phyloP scores from a whole-genome alignment of 129 eudicot species.

The Lactuca saligna region DNA sequence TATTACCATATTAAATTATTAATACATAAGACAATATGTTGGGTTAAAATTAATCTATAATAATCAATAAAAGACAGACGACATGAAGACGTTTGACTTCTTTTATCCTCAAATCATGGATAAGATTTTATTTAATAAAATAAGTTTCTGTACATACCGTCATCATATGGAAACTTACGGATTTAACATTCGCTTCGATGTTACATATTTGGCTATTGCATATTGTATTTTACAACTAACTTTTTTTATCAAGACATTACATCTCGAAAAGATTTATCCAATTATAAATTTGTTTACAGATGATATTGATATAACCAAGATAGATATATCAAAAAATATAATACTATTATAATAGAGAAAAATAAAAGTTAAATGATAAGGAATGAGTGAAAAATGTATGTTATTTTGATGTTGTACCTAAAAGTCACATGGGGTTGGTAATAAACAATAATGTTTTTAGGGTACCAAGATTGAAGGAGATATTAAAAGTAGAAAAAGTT shows the following conservation, averaged over 20 bases:
- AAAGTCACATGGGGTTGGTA: conserved; percentile 43
- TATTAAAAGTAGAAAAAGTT: conserved; percentile 31
- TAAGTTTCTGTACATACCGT: not conserved
- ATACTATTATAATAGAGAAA: no score
- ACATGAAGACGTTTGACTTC: not conserved
- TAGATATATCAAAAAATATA: no score
- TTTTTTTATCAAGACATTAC: no score
- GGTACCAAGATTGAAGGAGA: conserved; percentile 32
- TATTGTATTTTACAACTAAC: not conserved
- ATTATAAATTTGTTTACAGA: no score
- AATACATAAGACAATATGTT: conserved; percentile 7
- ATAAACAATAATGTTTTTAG: conserved; percentile 37
- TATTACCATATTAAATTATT: not conserved
- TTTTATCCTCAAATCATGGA: conserved; percentile 15
- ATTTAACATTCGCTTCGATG: not conserved
- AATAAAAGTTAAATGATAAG: no score
- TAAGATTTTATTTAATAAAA: not conserved
- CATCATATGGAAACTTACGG: not conserved
- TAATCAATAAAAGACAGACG: conserved; percentile 9
- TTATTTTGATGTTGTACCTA: conserved; percentile 11
- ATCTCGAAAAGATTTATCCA: no score
- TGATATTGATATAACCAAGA: no score
- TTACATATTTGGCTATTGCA: not conserved
- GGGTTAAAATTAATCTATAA: not conserved
- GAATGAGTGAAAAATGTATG: not conserved